Percentiles rank a stretch among this genome's conserved stretches.
Evolutionary conservation across 2,329 filamentous ascomycete species (phyloP).

Genomic region (Penicillium sp.): DNA sequence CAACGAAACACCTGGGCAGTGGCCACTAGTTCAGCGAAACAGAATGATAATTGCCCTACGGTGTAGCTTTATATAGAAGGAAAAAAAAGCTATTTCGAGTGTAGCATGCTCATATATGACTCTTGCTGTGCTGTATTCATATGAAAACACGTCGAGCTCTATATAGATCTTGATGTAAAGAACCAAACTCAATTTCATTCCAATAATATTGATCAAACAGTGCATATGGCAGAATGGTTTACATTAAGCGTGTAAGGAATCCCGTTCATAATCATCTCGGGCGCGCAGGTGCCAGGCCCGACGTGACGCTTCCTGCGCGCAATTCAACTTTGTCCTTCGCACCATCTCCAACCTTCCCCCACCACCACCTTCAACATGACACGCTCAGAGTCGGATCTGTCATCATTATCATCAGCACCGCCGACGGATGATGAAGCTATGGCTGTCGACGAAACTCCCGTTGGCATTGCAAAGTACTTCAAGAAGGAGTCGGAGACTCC

Average conservation of each 20-base stretch:
- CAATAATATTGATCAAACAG: background rate
- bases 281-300: slow-evolving; percentile 10
- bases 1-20: background rate
- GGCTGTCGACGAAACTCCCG: slow-evolving; percentile 40
- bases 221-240: background rate
- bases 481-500: slow-evolving; percentile 55
- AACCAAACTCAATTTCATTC: background rate
- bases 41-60: background rate
- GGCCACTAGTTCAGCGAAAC: background rate
- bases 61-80: background rate
- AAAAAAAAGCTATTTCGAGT: too few relatives aligned
- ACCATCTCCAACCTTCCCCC: slow-evolving; percentile 23
- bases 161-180: background rate
- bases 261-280: slow-evolving; percentile 11
- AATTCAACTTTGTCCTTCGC: slow-evolving; percentile 28
- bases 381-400: slow-evolving; percentile 59
- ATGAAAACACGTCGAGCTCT: background rate
- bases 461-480: slow-evolving; percentile 51
- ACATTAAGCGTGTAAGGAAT: slow-evolving; percentile 5
- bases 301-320: slow-evolving; percentile 23
- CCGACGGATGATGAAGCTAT: slow-evolving; percentile 59
- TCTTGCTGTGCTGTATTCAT: background rate
- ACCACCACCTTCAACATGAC: slow-evolving; percentile 36
- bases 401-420: slow-evolving; percentile 60
- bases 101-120: background rate